Evolutionary conservation across 2,329 filamentous ascomycete genomes (phyloP).

Genomic region (Purpureocillium takamizusanense): DNA sequence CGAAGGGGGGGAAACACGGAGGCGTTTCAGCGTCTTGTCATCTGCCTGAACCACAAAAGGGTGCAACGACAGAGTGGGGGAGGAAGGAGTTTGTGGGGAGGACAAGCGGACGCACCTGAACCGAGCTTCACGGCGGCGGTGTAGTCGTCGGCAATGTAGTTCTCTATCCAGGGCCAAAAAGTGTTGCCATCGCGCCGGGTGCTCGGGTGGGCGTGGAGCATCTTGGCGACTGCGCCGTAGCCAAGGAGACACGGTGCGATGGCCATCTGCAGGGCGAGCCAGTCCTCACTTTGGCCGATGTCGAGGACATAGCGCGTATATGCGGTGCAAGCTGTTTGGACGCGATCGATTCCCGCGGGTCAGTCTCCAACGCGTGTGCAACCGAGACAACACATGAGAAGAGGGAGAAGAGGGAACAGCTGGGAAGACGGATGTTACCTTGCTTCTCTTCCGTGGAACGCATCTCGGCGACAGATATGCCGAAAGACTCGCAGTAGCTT

Average conservation of each 20-base stretch:
- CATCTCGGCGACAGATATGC: slow-evolving; percentile 65
- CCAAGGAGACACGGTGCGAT: slow-evolving; percentile 85
- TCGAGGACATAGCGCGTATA: slow-evolving; percentile 85
- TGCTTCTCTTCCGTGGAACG: slow-evolving; percentile 64
- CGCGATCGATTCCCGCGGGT: no score
- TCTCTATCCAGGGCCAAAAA: slow-evolving; percentile 89
- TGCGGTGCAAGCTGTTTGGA: slow-evolving; percentile 62
- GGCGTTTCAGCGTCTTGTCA: no score
- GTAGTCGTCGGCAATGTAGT: slow-evolving; percentile 78
- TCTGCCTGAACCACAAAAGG: no score
- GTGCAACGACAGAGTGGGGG: no score
- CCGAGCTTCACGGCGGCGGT: slow-evolving; percentile 60
- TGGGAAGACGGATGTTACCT: slow-evolving; percentile 37
- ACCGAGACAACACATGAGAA: no score
- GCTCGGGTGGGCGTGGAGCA: slow-evolving; percentile 55
- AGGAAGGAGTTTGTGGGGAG: neutral
- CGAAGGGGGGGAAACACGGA: no score
- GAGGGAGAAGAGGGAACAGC: no score
- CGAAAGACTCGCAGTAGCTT: slow-evolving; percentile 73
- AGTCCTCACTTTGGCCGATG: slow-evolving; percentile 79
- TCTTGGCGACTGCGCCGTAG: slow-evolving; percentile 69
- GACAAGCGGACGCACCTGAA: slow-evolving; percentile 43
- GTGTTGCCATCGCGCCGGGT: slow-evolving; percentile 56
- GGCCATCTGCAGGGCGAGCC: slow-evolving; percentile 76
- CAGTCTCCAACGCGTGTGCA: no score